Base-by-base conservation (phyloP, 2,329 filamentous ascomycete species). In the Arthrobotrys entomopaga region DNA sequence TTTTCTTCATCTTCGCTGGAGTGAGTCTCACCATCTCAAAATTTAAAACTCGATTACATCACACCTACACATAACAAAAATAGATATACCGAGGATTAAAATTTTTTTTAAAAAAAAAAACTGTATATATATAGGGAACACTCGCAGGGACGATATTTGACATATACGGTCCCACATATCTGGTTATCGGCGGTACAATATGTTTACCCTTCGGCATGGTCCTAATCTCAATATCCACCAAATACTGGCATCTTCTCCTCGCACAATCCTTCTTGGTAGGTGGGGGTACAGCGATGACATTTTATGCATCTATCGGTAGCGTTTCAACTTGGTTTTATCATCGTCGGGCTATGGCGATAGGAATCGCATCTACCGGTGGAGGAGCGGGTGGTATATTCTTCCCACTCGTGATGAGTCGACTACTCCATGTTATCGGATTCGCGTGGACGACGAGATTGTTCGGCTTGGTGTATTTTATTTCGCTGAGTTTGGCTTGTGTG, bases 261-360 rank as follows among this genome's bases (percentile, higher is more conserved):
- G 56, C 63, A 2, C 69, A 74, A 16, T 74, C 69, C 1, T 20
- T 74, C 20, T 48, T 74, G 40, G 69, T 74, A 2, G 69, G 69
- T 20, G 56, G 61, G 24, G 69, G 69, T 16, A 74, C 69, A 24
- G 69, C 69, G n/a, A 63, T 67, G 57, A 67, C 69, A 38, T 74
- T 74, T 40, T 74, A 74, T 43, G 69, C 69, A 49, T 74, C 69
- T 11, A 74, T 74, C 5, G 42, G 69, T 15, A 74, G 69, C 50
- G 63, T 74, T 16, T 61, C 69, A 20, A 74, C 69, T 24, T 74
- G 69, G 69, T 74, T 74, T 50, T 74, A 74, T 24, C 63, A 74
- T 49, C 61, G 61, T n/a, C 69, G 69, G 7, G 69, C 69, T 22
- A 74, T 74, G 69, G 69, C 69, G 15, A 74, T 74, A 22, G 69